A percentile compares a stretch with the other conserved stretches of the same genome.
These are phyloP conservation scores for Rhazya stricta DNA, from an alignment of 257 asterid species.

Conservation along the genomic window DNA sequence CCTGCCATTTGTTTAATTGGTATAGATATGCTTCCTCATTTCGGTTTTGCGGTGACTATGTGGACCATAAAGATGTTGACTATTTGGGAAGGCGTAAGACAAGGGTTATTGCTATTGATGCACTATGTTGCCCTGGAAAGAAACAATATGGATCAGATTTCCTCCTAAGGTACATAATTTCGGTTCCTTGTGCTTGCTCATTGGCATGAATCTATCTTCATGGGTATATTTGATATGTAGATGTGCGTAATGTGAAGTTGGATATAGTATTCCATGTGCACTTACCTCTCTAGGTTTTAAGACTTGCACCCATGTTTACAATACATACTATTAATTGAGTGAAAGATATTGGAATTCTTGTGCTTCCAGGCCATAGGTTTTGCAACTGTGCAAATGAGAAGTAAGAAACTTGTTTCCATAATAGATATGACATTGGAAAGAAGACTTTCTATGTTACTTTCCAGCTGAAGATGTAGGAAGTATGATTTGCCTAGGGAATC, in stretches of 20 bases:
- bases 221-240: neutral
- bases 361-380: neutral
- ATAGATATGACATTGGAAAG: neutral
- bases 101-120: constrained; percentile 81
- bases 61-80: constrained; percentile 54
- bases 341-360: neutral
- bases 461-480: neutral
- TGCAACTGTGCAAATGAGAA: neutral
- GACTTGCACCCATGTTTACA: neutral
- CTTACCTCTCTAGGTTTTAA: neutral
- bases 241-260: neutral
- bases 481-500: neutral
- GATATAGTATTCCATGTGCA: neutral
- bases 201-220: neutral
- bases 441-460: neutral
- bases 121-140: constrained; percentile 62
- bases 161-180: constrained; percentile 48
- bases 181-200: neutral
- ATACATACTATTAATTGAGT: neutral
- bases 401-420: neutral
- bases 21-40: constrained; percentile 77
- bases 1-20: constrained; percentile 1
- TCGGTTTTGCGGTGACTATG: constrained; percentile 55
- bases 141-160: constrained; percentile 49
- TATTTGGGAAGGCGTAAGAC: constrained; percentile 60